Evolutionary conservation across 305 asterid genomes (phyloP), one percentile per base, ranked within the genome.

Genomic region (Solanum aculeatissimum): DNA sequence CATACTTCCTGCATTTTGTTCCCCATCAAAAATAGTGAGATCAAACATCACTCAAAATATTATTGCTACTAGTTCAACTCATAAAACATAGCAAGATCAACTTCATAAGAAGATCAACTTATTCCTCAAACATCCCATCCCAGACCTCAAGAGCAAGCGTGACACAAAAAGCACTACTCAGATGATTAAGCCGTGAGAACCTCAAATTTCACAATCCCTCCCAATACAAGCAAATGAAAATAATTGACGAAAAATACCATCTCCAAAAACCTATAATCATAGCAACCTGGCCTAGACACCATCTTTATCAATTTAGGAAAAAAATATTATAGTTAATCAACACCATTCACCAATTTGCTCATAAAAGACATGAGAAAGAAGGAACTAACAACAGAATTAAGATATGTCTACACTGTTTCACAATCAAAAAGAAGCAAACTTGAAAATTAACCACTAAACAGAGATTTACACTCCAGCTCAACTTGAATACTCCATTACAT

Each of bases 1-100:
- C 97, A 94, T 63, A 91, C 92, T 81, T 90, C 90, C 95, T 94
- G 94, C 89, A 88, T 87, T 38, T 85, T 66, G 62, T 66, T 81
- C 86, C 16, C 51, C 68, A 63, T 58, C 63, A 83, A 68, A 49
- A 75, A 77, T 16, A 43, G 60, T 74, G 83, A 65, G 66, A 82
- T 27, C 63, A 82, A 21, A 35, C 42, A 47, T 82, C 66, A 45
- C 78, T 19, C 32, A 9, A 35, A 1, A 77, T 53, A 77, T 49
- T 49, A 63, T 49, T 7, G 18, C 63, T 77, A 51, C 19, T 49
- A 51, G 10, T 16, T 49, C 42, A 77, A 51, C 63, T 77, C 63
- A 75, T 16, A 75, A 4, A 75, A 49, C 21, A 7, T 4, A 74
- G 40, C 45, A 75, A 74, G 45, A 45, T 45, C 82, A 75, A 75